Percentiles rank a stretch among this genome's conserved stretches.
Evolutionary conservation across 208 protist genomes (phyloP).

Genomic region (Trichomonas tenax): DNA sequence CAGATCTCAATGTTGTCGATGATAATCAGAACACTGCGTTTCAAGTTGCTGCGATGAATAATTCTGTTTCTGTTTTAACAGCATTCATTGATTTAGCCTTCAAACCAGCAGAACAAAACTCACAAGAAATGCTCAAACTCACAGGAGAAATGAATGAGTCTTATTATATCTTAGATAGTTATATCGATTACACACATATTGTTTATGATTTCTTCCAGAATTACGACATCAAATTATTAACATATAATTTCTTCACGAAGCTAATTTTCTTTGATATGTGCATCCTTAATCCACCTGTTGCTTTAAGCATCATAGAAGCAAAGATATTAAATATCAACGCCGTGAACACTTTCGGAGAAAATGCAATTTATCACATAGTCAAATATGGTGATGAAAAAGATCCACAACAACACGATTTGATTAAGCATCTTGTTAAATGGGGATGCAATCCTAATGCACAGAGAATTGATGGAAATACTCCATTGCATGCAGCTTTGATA

Average conservation of each 20-base stretch:
- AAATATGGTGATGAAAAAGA: not conserved
- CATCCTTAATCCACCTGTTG: not conserved
- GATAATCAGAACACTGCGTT: not conserved
- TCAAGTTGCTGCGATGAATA: not conserved
- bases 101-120: not conserved
- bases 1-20: not conserved
- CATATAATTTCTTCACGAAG: not conserved
- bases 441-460: not conserved
- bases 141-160: not conserved
- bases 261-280: not conserved
- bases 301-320: not conserved
- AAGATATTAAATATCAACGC: not conserved
- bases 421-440: not conserved
- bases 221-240: not conserved
- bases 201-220: not conserved
- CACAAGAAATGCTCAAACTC: not conserved
- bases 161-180: not conserved
- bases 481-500: not conserved
- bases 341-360: not conserved
- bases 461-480: not conserved
- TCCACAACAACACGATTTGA: not conserved
- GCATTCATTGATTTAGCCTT: not conserved
- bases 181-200: not conserved
- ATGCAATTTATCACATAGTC: not conserved
- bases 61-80: not conserved